Conservation (phyloP, 2,329 filamentous ascomycete genomes). For the Botrytis sinoallii region DNA sequence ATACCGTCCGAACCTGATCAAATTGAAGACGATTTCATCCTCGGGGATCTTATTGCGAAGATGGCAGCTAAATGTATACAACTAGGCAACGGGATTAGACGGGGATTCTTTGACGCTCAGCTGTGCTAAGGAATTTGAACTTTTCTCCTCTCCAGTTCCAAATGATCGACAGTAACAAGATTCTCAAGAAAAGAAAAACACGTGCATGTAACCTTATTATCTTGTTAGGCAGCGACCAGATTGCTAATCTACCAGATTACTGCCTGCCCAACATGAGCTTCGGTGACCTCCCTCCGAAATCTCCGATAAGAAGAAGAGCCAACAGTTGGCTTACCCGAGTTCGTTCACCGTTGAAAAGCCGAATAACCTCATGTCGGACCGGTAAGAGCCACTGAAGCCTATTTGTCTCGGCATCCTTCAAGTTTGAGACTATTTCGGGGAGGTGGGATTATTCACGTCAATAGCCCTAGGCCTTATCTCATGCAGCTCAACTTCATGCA, state of each 20-base stretch:
- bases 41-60: background rate
- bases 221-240: background rate
- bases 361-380: conserved; percentile 2
- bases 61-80: background rate
- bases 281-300: background rate
- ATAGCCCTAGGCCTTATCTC: background rate
- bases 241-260: background rate
- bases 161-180: too few species aligned
- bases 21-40: background rate
- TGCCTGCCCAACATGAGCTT: background rate
- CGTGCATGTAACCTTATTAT: background rate
- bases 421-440: background rate
- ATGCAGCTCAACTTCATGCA: conserved; percentile 4
- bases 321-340: conserved; percentile 3
- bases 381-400: background rate
- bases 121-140: too few species aligned
- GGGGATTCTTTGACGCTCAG: background rate
- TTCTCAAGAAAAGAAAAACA: background rate
- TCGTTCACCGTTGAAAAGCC: background rate
- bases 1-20: background rate
- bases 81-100: background rate
- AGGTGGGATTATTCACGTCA: background rate
- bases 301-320: background rate
- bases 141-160: background rate
- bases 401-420: background rate